Evolutionary conservation across 2,329 filamentous ascomycete genomes (phyloP), one percentile per base, ranked within the genome.

Genomic region (Ascosphaera acerosa): DNA sequence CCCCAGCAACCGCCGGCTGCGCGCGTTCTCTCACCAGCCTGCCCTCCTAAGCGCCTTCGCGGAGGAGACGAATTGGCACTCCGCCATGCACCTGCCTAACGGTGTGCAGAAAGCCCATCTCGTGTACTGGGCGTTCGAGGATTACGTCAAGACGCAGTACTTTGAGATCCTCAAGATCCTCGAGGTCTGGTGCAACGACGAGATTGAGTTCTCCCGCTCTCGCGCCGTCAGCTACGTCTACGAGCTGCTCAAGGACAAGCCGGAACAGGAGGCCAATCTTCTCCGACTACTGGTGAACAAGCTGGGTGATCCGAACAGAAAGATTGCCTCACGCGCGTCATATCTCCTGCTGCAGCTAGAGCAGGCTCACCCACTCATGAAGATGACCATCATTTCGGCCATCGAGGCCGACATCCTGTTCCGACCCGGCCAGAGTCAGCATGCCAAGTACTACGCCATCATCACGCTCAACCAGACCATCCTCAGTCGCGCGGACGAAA

Each of bases 391-490:
- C 40, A 70, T 92, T 40, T 71, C 68, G 37, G 69, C 71, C 6
- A 70, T 97, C 27, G 84, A 97, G 50, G 71, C 76, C 33, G 84
- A 94, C 42, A 65, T 90, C 29, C 57, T 97, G 15, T 75, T 92
- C 47, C 70, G 80, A 32, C 77, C 82, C 0, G 76, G 78, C 7
- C 87, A 94, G 51, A 84, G 70, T 44, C 61, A 74, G 20, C 76
- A 89, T 42, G 78, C 84, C 25, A 89, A 78, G 47, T 97, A 97
- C 54, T 92, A 91, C 51, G 82, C 80, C 19, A 72, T 91, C 49
- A 92, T 92, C 48, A 94, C 87, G 0, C 61, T 97, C 31, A 97
- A 97, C 49, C 89, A 97, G 54, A 94, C 84, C 0, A 82, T 94
- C 31, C 54, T 97, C 31, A 90, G 77, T 49, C 66, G 57, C 33